Percentiles rank a stretch among this genome's conserved stretches.
Evolutionary conservation across 2,329 filamentous ascomycete genomes (phyloP).

Genomic region (Colletotrichum scovillei): DNA sequence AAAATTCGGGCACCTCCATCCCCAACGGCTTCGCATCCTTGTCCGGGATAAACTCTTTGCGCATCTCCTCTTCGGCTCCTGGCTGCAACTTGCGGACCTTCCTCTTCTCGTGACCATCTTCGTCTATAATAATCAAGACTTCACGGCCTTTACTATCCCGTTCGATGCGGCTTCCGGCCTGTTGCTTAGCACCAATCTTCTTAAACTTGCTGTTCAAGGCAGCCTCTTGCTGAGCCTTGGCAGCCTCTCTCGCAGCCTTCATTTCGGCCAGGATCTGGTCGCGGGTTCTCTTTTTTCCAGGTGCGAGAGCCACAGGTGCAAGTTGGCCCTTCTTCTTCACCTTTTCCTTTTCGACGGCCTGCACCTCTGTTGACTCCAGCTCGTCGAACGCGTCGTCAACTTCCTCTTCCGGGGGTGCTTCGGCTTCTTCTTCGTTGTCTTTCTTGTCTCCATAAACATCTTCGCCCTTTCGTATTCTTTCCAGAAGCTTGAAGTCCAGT

Average conservation of each 20-base stretch:
- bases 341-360: conserved; percentile 63
- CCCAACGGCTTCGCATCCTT: conserved; percentile 69
- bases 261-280: conserved; percentile 76
- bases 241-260: conserved; percentile 71
- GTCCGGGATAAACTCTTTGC: conserved; percentile 61
- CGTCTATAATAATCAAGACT: conserved; percentile 73
- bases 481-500: conserved; percentile 84
- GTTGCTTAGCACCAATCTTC: conserved; percentile 69
- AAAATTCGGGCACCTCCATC: conserved; percentile 74
- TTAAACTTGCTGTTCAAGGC: conserved; percentile 70
- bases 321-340: conserved; percentile 72
- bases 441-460: conserved; percentile 64
- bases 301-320: conserved; percentile 61
- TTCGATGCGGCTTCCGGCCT: conserved; percentile 68
- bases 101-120: conserved; percentile 74
- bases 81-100: conserved; percentile 68
- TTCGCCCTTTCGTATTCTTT: conserved; percentile 76
- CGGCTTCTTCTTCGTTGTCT: conserved; percentile 43
- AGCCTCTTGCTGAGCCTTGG: conserved; percentile 64
- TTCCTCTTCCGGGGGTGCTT: conserved; percentile 50
- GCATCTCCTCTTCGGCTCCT: conserved; percentile 48
- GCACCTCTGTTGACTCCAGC: conserved; percentile 66
- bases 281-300: conserved; percentile 71
- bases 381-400: conserved; percentile 76
- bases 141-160: conserved; percentile 70